These are phyloP conservation scores for Puccinia hordei DNA, from an alignment of 1,284 basidiomycete species.

Conservation along the genomic window DNA sequence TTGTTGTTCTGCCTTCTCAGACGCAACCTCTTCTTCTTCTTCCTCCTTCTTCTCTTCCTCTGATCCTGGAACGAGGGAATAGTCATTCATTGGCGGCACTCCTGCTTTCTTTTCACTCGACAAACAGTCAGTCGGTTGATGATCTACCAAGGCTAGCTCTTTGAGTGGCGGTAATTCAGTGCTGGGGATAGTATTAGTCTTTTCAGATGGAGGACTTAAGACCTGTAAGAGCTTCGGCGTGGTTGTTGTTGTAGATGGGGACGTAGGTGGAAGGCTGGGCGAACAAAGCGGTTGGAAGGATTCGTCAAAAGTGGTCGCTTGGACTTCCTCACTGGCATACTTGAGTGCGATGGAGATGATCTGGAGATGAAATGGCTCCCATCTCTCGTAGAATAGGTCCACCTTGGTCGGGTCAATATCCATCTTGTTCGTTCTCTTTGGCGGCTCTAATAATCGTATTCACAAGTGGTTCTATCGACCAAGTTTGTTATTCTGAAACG, in stretches of 20 bases:
- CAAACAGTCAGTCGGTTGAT: neutral
- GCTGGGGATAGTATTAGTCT: too few species aligned
- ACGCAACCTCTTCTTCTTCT: neutral
- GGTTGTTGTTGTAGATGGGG: neutral
- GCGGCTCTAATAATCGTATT: neutral
- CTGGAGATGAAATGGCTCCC: constrained; percentile 24
- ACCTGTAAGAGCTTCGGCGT: neutral
- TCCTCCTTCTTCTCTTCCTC: constrained; percentile 1
- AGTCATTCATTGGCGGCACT: neutral
- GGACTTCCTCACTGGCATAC: neutral
- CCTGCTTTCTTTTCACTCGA: neutral
- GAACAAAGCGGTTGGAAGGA: constrained; percentile 15
- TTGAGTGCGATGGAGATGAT: constrained; percentile 18
- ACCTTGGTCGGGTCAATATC: constrained; percentile 6
- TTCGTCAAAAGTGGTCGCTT: neutral
- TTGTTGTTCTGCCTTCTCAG: neutral
- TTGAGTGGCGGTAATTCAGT: neutral
- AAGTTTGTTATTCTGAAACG: too few species aligned
- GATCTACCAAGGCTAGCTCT: neutral
- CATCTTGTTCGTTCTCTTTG: neutral
- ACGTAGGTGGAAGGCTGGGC: neutral
- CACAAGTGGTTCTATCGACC: neutral
- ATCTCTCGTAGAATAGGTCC: constrained; percentile 13
- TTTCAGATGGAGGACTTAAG: neutral
- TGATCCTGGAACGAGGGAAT: constrained; percentile 2